Evolutionary conservation across 805 yeast species (phyloP).

Genomic region (Saccharomycopsis schoenii): DNA sequence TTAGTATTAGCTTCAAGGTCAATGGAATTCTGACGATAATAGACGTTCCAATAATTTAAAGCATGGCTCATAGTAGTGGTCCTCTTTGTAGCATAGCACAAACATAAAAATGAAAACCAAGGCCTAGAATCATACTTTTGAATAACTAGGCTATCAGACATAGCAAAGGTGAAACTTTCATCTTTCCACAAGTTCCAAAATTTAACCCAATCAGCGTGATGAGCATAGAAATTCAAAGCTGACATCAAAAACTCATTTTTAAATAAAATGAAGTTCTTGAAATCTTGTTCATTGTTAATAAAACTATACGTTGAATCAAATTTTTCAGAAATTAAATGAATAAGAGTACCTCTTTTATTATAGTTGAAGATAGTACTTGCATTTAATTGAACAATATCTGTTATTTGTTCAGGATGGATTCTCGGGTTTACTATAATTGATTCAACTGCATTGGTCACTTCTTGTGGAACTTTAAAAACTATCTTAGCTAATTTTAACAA

Average conservation of each 20-base stretch:
- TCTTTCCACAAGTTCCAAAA: constrained; percentile 15
- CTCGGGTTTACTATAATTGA: neutral
- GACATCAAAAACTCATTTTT: constrained; percentile 12
- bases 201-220: neutral
- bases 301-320: neutral
- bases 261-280: neutral
- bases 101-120: constrained; percentile 9
- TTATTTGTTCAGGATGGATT: neutral
- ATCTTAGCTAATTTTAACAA: constrained; percentile 2
- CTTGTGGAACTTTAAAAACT: neutral
- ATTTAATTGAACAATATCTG: neutral
- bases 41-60: constrained; percentile 4
- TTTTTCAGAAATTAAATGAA: neutral
- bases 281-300: neutral
- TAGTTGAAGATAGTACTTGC: neutral
- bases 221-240: neutral
- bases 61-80: constrained; percentile 1
- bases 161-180: neutral
- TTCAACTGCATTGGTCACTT: neutral
- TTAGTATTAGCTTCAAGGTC: neutral
- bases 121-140: constrained; percentile 12
- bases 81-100: constrained; percentile 2
- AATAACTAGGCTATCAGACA: neutral
- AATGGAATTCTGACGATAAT: neutral
- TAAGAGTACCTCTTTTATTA: neutral